Evolutionary conservation across 2,329 filamentous ascomycete genomes (phyloP), one percentile per base, ranked within the genome.

Genomic region (Arthrobotrys iridis): DNA sequence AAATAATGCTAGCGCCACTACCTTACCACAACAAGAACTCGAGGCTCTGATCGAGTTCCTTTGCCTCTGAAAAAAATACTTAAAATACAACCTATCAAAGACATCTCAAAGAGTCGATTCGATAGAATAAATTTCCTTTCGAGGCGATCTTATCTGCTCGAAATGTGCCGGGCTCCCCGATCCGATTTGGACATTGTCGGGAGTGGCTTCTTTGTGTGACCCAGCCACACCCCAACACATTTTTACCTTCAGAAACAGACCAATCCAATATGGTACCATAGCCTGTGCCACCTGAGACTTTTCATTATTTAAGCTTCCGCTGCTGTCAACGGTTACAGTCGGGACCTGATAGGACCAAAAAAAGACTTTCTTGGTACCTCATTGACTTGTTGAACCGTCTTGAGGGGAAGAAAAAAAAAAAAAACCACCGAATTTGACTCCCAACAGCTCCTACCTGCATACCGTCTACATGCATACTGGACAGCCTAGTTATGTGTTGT

Each of bases 141-240:
- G 28, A n/a, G 26, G 24, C 11, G 26, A 24, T 24, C 46, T 52
- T 33, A 35, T 52, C 28, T 33, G 46, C 26, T 35, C 26, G 24
- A 15, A 43, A 43, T 15, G 20, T 60, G 37, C n/a, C 46, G 46
- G 24, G 22, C 30, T 46, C 28, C 30, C 24, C 13, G 20, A 2
- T n/a, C 28, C 18, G 43, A 35, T 57, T 37, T 58, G 59, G 67
- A 18, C 18, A 63, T 6, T 73, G 48, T 33, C 68, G 40, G 41
- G 43, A 66, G 68, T 66, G 70, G 70, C 70, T 43, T 46, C 15
- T 20, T 37, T 37, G 50, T 35, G 20, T 22, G 37, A 58, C 70
- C 43, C 62, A 74, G 70, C 70, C 70, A 74, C 70, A 67, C 62
- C n/a, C n/a, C 70, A 67, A 63, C 70, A 67, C 70, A 57, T 50